Evolutionary conservation across 805 yeast species (phyloP).

Genomic region (Priceomyces fermenticarens): DNA sequence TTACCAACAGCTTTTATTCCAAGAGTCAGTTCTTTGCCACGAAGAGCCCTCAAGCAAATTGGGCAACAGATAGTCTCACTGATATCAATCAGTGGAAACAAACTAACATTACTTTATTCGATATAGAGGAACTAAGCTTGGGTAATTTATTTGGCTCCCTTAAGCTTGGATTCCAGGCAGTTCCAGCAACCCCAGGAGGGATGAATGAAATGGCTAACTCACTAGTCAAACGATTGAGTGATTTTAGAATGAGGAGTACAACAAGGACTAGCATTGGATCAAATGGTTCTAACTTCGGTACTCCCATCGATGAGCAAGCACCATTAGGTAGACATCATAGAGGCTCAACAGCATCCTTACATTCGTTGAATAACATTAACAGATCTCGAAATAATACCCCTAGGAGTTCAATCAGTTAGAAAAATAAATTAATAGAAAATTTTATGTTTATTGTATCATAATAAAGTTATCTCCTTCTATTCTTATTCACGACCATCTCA

Average conservation of each 20-base stretch:
- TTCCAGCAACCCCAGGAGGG: conserved; percentile 32
- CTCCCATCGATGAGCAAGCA: conserved; percentile 33
- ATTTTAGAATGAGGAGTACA: conserved; percentile 30
- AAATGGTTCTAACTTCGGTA: conserved; percentile 11
- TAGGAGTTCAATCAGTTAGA: conserved; percentile 29
- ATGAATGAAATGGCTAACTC: conserved; percentile 49
- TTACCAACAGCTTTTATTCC: conserved; percentile 37
- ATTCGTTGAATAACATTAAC: conserved; percentile 39
- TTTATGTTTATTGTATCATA: not conserved
- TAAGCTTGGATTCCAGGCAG: conserved; percentile 10
- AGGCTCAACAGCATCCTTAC: conserved; percentile 35
- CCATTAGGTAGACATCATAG: conserved; percentile 14
- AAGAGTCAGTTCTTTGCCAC: conserved; percentile 15
- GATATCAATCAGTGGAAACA: conserved; percentile 51
- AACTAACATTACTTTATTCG: conserved; percentile 50
- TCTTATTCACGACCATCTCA: conserved; percentile 73
- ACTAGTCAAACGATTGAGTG: conserved; percentile 47
- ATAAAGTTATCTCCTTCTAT: conserved; percentile 1
- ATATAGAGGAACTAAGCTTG: conserved; percentile 23
- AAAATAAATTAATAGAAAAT: conserved; percentile 2
- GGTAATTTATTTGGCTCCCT: conserved; percentile 21
- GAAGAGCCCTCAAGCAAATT: conserved; percentile 12
- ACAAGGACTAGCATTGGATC: conserved; percentile 26
- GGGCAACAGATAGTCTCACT: conserved; percentile 27
- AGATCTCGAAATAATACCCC: conserved; percentile 34